Base-by-base conservation (phyloP, 1,284 basidiomycete species). In the Apiotrichum laibachii region DNA sequence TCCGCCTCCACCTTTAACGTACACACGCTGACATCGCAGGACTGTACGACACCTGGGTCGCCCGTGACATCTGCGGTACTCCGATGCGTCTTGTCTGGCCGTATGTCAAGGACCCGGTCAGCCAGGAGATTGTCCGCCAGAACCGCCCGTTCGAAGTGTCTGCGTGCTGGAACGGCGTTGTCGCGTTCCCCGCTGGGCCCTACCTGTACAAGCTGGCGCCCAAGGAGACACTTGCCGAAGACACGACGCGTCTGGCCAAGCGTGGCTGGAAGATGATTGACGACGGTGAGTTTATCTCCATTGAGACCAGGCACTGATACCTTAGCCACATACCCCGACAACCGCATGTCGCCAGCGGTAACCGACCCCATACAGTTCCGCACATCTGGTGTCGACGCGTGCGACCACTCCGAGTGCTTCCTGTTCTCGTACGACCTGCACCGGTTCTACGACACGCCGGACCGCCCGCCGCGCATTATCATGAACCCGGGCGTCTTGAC, bases 391-490 rank as follows among this genome's bases (percentile, higher is more conserved):
- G 63, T 73, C 22, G 73, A 68, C 10, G 80, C 81, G 56, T 85
- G 84, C 69, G 81, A 79, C 65, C 81, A 82, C 43, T 81, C 79
- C 22, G 84, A 85, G 72, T 83, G 81, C 42, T 83, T 84, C 73
- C 67, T 83, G 51, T 74, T 82, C 18, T 82, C 81, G 7, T 84
- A 84, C 70, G 84, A 85, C 68, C 70, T 85, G 33, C 80, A 84
- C 59, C 79, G 83, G 5, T 59, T 82, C 35, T 80, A 82, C 57
- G 70, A 72, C 19, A 62, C 81, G 47, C 64, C 74, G 37, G 55
- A 53, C 18, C 53, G 67, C 13, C 71, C 69, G 12, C 77, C 79
- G 1, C 74, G 74, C 34, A 81, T 84, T 55, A 78, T 74, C 64
- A 78, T 83, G 66, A 83, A 84, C 64, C 81, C 82, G 37, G 71